Conservation (phyloP, 2,329 filamentous ascomycete species). For the Aspergillus sp. region DNA sequence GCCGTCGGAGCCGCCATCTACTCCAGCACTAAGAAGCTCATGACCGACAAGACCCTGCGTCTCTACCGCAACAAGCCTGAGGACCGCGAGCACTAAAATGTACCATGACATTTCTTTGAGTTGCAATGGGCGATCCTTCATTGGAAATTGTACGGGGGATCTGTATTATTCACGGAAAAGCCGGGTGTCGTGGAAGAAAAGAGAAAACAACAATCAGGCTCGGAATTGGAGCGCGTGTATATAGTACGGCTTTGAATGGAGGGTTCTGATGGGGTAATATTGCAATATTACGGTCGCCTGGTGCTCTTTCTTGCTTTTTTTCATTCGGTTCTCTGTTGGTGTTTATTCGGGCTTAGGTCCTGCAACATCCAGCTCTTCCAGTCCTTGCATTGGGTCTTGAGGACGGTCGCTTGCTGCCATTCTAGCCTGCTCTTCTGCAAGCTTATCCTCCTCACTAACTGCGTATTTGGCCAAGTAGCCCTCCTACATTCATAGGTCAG, state of each 20-base stretch:
- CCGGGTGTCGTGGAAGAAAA: constrained; percentile 18
- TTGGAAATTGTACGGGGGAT: constrained; percentile 14
- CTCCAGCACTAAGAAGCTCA: constrained; percentile 76
- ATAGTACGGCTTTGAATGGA: constrained; percentile 30
- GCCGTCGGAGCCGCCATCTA: constrained; percentile 75
- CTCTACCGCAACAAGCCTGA: constrained; percentile 64
- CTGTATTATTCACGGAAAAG: constrained; percentile 26
- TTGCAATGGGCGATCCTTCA: constrained; percentile 23
- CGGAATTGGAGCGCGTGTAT: constrained; percentile 28
- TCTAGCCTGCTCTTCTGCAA: constrained; percentile 54
- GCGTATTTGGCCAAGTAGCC: constrained; percentile 88
- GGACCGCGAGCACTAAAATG: constrained; percentile 35
- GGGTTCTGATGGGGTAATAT: constrained; percentile 21
- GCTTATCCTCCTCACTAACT: constrained; percentile 71
- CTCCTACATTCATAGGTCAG: constrained; percentile 57
- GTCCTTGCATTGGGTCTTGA: constrained; percentile 89
- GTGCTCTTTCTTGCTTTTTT: constrained; percentile 7
- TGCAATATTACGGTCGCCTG: constrained; percentile 23
- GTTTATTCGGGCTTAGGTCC: constrained; percentile 74
- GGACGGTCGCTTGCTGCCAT: constrained; percentile 49
- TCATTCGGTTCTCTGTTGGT: constrained; percentile 13
- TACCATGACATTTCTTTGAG: constrained; percentile 28
- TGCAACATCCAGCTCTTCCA: constrained; percentile 89
- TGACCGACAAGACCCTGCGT: constrained; percentile 87
- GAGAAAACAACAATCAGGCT: constrained; percentile 21